Percentiles rank a stretch among this genome's conserved stretches.
phyloP scores from a whole-genome alignment of 1,139 yeast species.

The Hansenula anomala region DNA sequence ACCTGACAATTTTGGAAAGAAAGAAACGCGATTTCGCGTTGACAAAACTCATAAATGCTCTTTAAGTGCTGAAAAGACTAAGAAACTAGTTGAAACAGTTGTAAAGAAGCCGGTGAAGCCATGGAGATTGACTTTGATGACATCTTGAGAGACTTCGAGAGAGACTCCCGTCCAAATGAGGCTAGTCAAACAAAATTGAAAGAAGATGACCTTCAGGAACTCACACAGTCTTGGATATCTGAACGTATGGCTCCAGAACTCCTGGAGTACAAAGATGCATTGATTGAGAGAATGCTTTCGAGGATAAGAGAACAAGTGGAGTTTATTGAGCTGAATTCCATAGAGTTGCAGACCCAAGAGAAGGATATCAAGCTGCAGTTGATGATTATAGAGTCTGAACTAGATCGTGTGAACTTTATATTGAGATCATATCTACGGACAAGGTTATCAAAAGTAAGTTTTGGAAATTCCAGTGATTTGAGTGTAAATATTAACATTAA shows the following conservation, averaged over 20 bases:
- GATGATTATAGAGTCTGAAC: slow-evolving; percentile 84
- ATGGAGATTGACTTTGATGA: slow-evolving; percentile 60
- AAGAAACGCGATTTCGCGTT: background rate
- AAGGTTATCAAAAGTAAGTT: slow-evolving; percentile 45
- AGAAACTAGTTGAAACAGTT: no score
- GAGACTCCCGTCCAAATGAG: slow-evolving; percentile 17
- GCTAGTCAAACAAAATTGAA: slow-evolving; percentile 20
- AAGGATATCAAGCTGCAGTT: slow-evolving; percentile 73
- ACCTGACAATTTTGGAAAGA: no score
- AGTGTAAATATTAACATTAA: background rate
- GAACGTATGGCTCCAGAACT: slow-evolving; percentile 86
- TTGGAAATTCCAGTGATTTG: no score
- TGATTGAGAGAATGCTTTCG: slow-evolving; percentile 52
- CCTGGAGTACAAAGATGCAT: slow-evolving; percentile 58
- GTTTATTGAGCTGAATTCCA: slow-evolving; percentile 55
- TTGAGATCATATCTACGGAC: slow-evolving; percentile 77
- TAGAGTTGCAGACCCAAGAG: slow-evolving; percentile 43
- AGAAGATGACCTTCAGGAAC: slow-evolving; percentile 32
- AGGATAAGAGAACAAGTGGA: slow-evolving; percentile 70
- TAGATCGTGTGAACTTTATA: slow-evolving; percentile 80
- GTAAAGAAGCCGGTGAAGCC: no score
- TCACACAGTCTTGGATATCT: slow-evolving; percentile 71
- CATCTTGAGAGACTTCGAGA: slow-evolving; percentile 59
- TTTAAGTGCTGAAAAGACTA: background rate
- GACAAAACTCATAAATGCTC: no score